Evolutionary conservation across 305 asterid species (phyloP).

Genomic region (Coffea humblotiana): DNA sequence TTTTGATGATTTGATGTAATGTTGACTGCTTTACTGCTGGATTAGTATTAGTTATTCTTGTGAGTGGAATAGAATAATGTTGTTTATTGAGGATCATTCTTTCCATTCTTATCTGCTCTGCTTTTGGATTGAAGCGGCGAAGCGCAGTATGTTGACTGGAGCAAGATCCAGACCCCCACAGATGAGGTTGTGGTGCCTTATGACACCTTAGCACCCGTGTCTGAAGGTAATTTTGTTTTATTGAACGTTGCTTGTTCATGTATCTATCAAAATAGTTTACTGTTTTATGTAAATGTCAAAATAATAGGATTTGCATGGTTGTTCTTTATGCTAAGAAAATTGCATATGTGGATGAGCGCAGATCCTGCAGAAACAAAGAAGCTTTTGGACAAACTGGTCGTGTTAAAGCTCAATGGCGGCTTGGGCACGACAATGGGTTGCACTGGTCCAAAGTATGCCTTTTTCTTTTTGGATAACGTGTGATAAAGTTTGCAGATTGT

Average conservation of each 20-base stretch:
- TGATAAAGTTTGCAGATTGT: background rate
- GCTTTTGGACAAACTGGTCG: constrained; percentile 88
- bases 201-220: constrained; percentile 63
- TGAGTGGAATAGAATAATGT: background rate
- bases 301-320: background rate
- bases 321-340: background rate
- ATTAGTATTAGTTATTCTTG: background rate
- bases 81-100: background rate
- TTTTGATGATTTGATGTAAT: background rate
- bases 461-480: background rate
- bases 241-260: background rate
- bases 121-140: constrained; percentile 65
- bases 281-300: background rate
- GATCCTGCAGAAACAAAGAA: constrained; percentile 63
- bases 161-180: constrained; percentile 96
- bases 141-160: constrained; percentile 86
- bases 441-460: constrained; percentile 89
- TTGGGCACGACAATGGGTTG: constrained; percentile 99
- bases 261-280: background rate
- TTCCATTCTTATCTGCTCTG: constrained; percentile 21
- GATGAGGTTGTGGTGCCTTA: constrained; percentile 97
- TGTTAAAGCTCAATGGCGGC: constrained; percentile 95
- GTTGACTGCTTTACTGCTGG: background rate
- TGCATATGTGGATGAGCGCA: constrained; percentile 32
- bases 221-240: constrained; percentile 56